These are phyloP conservation scores for Alternaria arbusti DNA, from an alignment of 2,329 filamentous ascomycete species.

Conservation along the genomic window DNA sequence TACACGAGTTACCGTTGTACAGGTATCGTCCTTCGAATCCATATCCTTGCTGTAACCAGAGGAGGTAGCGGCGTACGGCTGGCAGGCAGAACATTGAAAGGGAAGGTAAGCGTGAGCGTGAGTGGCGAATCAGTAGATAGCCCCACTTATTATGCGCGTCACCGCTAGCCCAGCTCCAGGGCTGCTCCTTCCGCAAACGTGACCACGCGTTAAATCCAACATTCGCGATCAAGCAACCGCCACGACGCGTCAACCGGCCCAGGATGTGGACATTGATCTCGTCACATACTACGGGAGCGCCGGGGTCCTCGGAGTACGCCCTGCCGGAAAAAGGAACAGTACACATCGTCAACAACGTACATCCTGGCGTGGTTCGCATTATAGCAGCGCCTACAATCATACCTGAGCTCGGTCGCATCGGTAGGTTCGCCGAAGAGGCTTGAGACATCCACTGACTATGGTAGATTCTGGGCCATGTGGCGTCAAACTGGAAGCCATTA, in stretches of 20 bases:
- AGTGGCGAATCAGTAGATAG: not conserved
- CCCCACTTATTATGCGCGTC: conserved; percentile 19
- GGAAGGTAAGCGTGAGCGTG: not conserved
- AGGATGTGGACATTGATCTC: conserved; percentile 26
- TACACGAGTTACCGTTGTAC: not conserved
- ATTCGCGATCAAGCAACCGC: conserved; percentile 3
- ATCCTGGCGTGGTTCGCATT: conserved; percentile 7
- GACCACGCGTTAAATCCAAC: conserved; percentile 20
- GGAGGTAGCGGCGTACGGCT: not conserved
- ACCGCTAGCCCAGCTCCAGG: conserved; percentile 5
- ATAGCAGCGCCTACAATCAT: not conserved
- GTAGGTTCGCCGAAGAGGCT: conserved; percentile 13
- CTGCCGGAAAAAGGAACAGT: conserved; percentile 10
- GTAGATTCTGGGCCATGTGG: conserved; percentile 24
- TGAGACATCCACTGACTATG: not conserved
- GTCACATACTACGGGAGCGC: not conserved
- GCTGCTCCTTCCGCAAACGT: conserved; percentile 9
- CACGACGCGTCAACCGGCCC: conserved; percentile 23
- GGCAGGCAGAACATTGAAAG: not conserved
- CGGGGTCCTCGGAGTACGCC: not conserved
- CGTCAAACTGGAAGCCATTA: conserved; percentile 36
- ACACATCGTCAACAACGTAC: conserved; percentile 4
- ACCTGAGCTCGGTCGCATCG: conserved; percentile 23
- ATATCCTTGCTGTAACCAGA: not conserved
- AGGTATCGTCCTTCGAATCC: not conserved